phyloP scores from a whole-genome alignment of 129 eudicot species.

The Ambrosia artemisiifolia region DNA sequence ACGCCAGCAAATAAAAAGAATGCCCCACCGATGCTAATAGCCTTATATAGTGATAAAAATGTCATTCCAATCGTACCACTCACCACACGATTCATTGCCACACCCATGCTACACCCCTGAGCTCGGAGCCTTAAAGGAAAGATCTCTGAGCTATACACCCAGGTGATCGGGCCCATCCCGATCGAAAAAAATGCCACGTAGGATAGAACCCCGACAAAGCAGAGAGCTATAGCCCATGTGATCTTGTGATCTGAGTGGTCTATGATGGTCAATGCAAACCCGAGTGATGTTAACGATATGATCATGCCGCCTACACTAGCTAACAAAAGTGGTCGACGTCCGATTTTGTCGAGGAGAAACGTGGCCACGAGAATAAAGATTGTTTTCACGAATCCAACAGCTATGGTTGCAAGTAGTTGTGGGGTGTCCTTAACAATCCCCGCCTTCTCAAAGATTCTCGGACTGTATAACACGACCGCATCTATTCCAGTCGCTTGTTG shows the following conservation, averaged over 20 bases:
- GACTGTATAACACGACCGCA: conserved; percentile 57
- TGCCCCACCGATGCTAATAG: conserved; percentile 50
- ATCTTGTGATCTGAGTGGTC: conserved; percentile 23
- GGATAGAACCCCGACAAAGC: conserved; percentile 21
- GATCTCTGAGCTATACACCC: conserved; percentile 67
- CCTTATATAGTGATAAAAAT: conserved; percentile 41
- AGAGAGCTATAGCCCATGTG: conserved; percentile 46
- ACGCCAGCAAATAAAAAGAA: conserved; percentile 41
- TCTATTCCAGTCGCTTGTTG: conserved; percentile 67
- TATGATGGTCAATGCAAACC: conserved; percentile 30
- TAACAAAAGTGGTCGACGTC: conserved; percentile 51
- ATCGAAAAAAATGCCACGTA: conserved; percentile 52
- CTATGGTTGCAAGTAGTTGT: conserved; percentile 54
- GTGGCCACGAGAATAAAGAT: conserved; percentile 50
- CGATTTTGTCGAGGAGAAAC: conserved; percentile 43
- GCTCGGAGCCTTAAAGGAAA: conserved; percentile 55
- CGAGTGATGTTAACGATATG: conserved; percentile 27
- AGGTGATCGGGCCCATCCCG: conserved; percentile 65
- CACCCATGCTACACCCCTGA: conserved; percentile 51
- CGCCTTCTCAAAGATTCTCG: conserved; percentile 45
- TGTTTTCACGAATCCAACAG: conserved; percentile 53
- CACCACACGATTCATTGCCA: conserved; percentile 49
- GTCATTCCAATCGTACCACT: conserved; percentile 59
- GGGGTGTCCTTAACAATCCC: conserved; percentile 26
- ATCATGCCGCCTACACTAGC: conserved; percentile 50